These are phyloP conservation scores for Colletotrichum sp. DNA, from an alignment of 2,329 filamentous ascomycete species.

Conservation along the genomic window DNA sequence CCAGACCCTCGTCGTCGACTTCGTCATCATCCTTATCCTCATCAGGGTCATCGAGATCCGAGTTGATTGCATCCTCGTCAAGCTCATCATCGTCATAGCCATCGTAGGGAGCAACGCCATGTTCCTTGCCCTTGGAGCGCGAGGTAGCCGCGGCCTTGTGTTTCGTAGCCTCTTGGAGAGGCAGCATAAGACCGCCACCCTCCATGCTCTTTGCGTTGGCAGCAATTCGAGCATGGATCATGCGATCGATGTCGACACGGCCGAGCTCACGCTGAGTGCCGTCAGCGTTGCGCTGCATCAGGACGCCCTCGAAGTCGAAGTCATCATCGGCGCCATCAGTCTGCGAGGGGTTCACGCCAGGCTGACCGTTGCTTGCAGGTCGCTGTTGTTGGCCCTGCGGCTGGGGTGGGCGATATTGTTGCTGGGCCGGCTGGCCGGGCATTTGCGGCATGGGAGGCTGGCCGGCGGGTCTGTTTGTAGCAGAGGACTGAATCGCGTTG, in stretches of 20 bases:
- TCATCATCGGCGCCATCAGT: conserved; percentile 76
- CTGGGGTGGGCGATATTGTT: conserved; percentile 26
- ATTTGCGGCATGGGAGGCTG: conserved; percentile 36
- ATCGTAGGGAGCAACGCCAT: conserved; percentile 60
- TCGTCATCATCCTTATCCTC: conserved; percentile 85
- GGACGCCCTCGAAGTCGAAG: conserved; percentile 61
- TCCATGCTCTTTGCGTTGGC: conserved; percentile 73
- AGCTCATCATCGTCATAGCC: conserved; percentile 68
- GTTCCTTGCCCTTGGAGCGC: conserved; percentile 24
- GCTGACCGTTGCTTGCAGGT: conserved; percentile 23
- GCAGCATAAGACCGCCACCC: conserved; percentile 77
- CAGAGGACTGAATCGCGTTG: conserved; percentile 60
- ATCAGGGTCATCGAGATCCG: conserved; percentile 93
- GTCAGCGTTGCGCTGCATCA: conserved; percentile 61
- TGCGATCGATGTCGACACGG: conserved; percentile 68
- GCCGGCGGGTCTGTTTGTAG: conserved; percentile 29
- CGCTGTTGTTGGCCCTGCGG: conserved; percentile 36
- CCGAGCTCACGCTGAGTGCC: conserved; percentile 62
- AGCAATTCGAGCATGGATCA: conserved; percentile 73
- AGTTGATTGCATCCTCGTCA: conserved; percentile 98
- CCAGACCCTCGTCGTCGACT: conserved; percentile 82
- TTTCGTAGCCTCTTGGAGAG: conserved; percentile 63
- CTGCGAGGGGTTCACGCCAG: conserved; percentile 45
- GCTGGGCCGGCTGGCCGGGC: conserved; percentile 26
- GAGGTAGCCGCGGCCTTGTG: conserved; percentile 27